phyloP scores from a whole-genome alignment of 139 green algal genomes.

The Ettlia oleoabundans region DNA sequence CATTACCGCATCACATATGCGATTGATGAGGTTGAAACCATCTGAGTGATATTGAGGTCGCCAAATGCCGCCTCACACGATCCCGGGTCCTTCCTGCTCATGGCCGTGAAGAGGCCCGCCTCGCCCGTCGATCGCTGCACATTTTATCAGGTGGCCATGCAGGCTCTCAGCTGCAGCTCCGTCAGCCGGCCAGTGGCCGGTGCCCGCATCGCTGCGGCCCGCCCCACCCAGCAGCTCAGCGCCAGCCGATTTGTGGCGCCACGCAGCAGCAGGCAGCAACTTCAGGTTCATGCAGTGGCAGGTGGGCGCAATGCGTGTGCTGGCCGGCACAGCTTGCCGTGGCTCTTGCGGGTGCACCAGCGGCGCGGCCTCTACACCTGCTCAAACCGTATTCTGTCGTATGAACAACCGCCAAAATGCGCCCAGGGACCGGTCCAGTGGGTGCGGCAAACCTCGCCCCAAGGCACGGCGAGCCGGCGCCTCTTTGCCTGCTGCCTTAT shows the following conservation, averaged over 20 bases:
- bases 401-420: not conserved
- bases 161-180: constrained; percentile 7
- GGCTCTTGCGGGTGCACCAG: too few relatives aligned
- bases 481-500: not conserved
- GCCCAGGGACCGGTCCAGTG: not conserved
- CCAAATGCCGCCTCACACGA: too few relatives aligned
- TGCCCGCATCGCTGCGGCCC: constrained; percentile 1
- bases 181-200: not conserved
- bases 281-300: constrained; percentile 11
- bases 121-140: too few relatives aligned
- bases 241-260: not conserved
- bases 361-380: not conserved
- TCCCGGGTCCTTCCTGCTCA: not conserved
- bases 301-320: constrained; percentile 1
- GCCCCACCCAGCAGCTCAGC: not conserved
- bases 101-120: not conserved
- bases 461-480: not conserved
- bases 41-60: too few relatives aligned
- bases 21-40: too few relatives aligned
- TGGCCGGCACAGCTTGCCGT: not conserved
- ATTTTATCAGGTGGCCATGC: constrained; percentile 1
- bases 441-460: not conserved
- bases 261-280: constrained; percentile 6
- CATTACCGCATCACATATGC: too few relatives aligned
- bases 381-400: not conserved